Evolutionary conservation across 306 rosid species (phyloP).

Genomic region (Cicer arietinum): DNA sequence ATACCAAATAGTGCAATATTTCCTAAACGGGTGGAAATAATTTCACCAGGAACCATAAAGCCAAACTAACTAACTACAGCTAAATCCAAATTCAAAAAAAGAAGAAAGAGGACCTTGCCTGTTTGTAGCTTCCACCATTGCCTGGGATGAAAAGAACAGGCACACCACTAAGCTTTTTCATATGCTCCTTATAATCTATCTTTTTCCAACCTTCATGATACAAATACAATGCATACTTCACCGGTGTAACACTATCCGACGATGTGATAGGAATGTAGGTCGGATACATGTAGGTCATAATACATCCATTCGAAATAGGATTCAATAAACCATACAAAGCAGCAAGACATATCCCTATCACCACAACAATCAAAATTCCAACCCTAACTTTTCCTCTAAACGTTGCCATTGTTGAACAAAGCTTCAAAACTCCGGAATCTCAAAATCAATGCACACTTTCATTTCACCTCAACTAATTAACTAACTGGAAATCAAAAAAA

Average conservation of each 20-base stretch:
- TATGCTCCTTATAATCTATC: slow-evolving; percentile 85
- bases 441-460: slow-evolving; percentile 30
- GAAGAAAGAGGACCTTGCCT: slow-evolving; percentile 75
- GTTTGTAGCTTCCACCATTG: slow-evolving; percentile 99
- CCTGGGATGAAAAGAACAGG: slow-evolving; percentile 98
- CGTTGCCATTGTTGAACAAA: slow-evolving; percentile 55
- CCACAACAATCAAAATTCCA: slow-evolving; percentile 57
- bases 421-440: slow-evolving; percentile 28
- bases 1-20: slow-evolving; percentile 13
- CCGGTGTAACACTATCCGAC: slow-evolving; percentile 52
- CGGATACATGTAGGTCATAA: slow-evolving; percentile 98
- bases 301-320: slow-evolving; percentile 85
- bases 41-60: slow-evolving; percentile 13
- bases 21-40: slow-evolving; percentile 19
- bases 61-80: slow-evolving; percentile 18
- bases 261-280: slow-evolving; percentile 80
- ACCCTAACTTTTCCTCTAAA: slow-evolving; percentile 66
- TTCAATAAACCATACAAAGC: slow-evolving; percentile 74
- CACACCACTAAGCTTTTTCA: slow-evolving; percentile 79
- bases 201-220: slow-evolving; percentile 97
- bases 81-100: slow-evolving; percentile 6
- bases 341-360: slow-evolving; percentile 59
- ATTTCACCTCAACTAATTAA: slow-evolving; percentile 6
- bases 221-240: slow-evolving; percentile 79
- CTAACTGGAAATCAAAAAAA: slow-evolving; percentile 1